These are phyloP conservation scores for Erysimum cheiranthoides DNA, from an alignment of 345 rosid species.

Conservation along the genomic window DNA sequence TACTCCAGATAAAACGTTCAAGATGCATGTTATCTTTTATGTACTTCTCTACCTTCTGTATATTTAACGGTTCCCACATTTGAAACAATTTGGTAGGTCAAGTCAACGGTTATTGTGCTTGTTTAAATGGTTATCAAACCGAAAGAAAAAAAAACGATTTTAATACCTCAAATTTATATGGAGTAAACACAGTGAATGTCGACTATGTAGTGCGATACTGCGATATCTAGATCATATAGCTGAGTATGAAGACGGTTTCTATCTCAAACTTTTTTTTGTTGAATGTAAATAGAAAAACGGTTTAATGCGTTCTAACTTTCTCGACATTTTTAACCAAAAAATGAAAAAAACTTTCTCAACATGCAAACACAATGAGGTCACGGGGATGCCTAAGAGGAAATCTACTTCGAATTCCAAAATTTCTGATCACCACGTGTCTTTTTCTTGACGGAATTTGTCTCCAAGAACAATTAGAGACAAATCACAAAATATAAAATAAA, in stretches of 20 bases:
- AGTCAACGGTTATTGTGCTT: not conserved
- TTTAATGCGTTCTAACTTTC: not conserved
- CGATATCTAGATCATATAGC: too few relatives aligned
- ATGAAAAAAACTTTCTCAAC: not conserved
- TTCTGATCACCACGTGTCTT: constrained; percentile 17
- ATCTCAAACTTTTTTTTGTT: not conserved
- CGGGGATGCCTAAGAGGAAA: constrained; percentile 21
- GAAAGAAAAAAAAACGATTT: too few relatives aligned
- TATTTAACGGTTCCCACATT: too few relatives aligned
- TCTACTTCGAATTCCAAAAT: not conserved
- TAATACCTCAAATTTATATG: too few relatives aligned
- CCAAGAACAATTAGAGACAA: constrained; percentile 17
- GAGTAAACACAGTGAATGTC: too few relatives aligned
- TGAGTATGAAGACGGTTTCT: too few relatives aligned
- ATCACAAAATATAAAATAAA: constrained; percentile 4
- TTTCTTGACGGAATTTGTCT: not conserved
- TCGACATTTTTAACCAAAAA: too few relatives aligned
- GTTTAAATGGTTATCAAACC: not conserved
- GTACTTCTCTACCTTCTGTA: not conserved
- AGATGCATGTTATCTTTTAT: too few relatives aligned
- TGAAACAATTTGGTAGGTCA: not conserved
- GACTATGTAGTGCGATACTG: too few relatives aligned
- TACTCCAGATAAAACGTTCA: too few relatives aligned
- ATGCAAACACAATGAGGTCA: constrained; percentile 29
- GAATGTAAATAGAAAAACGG: not conserved